phyloP scores from a whole-genome alignment of 495 filamentous ascomycete genomes.

The Pseudomonodictys pantanalensis region DNA sequence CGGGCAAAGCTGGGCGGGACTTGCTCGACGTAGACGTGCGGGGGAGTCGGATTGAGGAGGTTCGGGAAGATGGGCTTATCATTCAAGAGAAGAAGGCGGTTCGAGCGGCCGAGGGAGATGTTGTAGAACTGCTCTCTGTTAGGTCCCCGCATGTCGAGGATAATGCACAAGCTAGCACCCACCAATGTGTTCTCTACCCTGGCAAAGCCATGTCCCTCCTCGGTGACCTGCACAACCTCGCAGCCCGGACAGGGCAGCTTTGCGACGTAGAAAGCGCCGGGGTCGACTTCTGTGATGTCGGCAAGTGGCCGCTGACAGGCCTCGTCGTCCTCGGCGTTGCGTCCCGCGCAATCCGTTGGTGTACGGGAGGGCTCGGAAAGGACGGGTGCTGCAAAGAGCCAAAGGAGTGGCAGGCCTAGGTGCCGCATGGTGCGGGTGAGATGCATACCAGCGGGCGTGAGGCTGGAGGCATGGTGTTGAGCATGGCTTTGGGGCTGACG shows the following conservation, averaged over 20 bases:
- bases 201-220: neutral
- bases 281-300: neutral
- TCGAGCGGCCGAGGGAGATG: conserved; percentile 11
- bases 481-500: too few species aligned
- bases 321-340: neutral
- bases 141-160: neutral
- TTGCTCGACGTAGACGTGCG: neutral
- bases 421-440: neutral
- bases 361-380: neutral
- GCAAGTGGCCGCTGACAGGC: conserved; percentile 6
- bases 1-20: neutral
- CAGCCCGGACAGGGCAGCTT: conserved; percentile 19
- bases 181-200: conserved; percentile 10
- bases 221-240: neutral
- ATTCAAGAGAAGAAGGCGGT: conserved; percentile 7
- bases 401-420: neutral
- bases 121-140: conserved; percentile 15
- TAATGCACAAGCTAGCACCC: neutral
- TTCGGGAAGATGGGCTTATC: conserved; percentile 5
- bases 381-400: too few species aligned
- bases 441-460: too few species aligned
- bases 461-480: too few species aligned
- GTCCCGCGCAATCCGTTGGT: neutral
- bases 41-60: neutral
- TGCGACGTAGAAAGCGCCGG: conserved; percentile 14